Percentiles rank a stretch among this genome's conserved stretches.
Evolutionary conservation across 2,329 filamentous ascomycete species (phyloP).

Genomic region (Verticillium klebahnii): DNA sequence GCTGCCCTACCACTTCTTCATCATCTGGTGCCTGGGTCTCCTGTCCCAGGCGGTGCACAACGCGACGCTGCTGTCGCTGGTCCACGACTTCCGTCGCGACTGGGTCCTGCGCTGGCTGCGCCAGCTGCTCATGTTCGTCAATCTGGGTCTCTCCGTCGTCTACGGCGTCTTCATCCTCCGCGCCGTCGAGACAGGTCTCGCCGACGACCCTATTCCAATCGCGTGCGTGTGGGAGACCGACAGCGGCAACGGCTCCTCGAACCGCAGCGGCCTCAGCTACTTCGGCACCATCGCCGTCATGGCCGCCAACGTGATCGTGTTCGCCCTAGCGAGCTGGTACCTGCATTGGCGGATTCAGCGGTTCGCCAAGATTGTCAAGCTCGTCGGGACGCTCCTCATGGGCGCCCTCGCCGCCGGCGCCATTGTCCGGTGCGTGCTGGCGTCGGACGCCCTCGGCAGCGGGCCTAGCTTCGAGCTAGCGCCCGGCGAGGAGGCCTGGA

Average conservation of each 20-base stretch:
- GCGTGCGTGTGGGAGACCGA: slow-evolving; percentile 53
- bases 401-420: slow-evolving; percentile 54
- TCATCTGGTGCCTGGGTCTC: slow-evolving; percentile 64
- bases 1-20: slow-evolving; percentile 66
- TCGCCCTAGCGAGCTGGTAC: slow-evolving; percentile 59
- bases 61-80: slow-evolving; percentile 58
- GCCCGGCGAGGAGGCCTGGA: slow-evolving; percentile 52
- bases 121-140: slow-evolving; percentile 62
- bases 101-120: slow-evolving; percentile 63
- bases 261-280: slow-evolving; percentile 43
- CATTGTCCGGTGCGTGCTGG: slow-evolving; percentile 49
- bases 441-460: slow-evolving; percentile 56
- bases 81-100: slow-evolving; percentile 61
- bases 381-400: slow-evolving; percentile 50
- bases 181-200: slow-evolving; percentile 46
- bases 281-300: slow-evolving; percentile 59
- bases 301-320: slow-evolving; percentile 53
- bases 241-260: slow-evolving; percentile 21
- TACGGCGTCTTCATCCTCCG: slow-evolving; percentile 53
- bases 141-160: slow-evolving; percentile 53
- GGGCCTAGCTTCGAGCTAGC: slow-evolving; percentile 47
- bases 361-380: slow-evolving; percentile 51
- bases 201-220: slow-evolving; percentile 51
- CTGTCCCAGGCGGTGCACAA: slow-evolving; percentile 64
- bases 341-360: slow-evolving; percentile 50